These are phyloP conservation scores for Castanea crenata DNA, from an alignment of 306 rosid genomes.

Conservation along the genomic window DNA sequence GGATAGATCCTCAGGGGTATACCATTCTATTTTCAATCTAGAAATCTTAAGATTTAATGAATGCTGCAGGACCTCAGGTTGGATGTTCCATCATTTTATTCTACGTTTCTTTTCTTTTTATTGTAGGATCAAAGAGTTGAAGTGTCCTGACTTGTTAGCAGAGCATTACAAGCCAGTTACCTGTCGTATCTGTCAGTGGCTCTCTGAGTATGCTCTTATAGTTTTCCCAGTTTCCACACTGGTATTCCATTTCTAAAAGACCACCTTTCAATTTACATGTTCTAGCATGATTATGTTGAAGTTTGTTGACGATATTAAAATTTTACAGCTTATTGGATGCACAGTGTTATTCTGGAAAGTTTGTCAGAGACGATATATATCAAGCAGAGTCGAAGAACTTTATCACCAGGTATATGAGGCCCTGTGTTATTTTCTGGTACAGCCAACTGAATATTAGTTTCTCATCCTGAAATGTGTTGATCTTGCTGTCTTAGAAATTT, in stretches of 20 bases:
- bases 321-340: conserved; percentile 71
- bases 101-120: conserved; percentile 10
- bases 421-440: background rate
- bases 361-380: conserved; percentile 31
- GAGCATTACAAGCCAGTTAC: conserved; percentile 63
- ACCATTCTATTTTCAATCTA: conserved; percentile 14
- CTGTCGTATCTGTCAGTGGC: conserved; percentile 65
- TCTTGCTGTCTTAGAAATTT: background rate
- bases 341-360: conserved; percentile 46
- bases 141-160: conserved; percentile 67
- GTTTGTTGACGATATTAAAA: conserved; percentile 41
- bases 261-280: conserved; percentile 30
- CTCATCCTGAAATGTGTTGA: background rate
- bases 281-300: conserved; percentile 32
- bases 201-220: conserved; percentile 45
- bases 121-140: conserved; percentile 72
- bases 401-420: conserved; percentile 58
- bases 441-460: background rate
- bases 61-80: conserved; percentile 12
- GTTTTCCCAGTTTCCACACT: conserved; percentile 50
- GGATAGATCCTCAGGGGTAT: conserved; percentile 64
- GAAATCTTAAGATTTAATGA: conserved; percentile 12
- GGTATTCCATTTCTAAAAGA: conserved; percentile 53
- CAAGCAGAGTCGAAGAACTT: conserved; percentile 69
- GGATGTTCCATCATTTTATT: background rate